Base-by-base conservation (phyloP, 2,329 filamentous ascomycete species). In the Aphanocladium album region DNA sequence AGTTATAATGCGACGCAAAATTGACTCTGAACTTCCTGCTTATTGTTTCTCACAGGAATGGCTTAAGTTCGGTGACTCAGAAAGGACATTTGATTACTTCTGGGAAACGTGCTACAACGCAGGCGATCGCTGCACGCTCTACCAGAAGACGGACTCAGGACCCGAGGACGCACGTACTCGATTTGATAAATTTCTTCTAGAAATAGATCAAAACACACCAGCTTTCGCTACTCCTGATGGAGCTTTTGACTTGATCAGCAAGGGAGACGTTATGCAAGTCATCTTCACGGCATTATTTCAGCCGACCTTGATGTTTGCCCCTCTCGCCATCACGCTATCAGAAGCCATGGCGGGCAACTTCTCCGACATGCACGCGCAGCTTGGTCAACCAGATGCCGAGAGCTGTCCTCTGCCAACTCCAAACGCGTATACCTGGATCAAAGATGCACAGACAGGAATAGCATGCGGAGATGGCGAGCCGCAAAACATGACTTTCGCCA, bases 51-150 rank as follows among this genome's bases (percentile, higher is more conserved):
- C 17, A 23, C 17, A 46, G 21, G 16, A 5, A 7, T 46, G 21
- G 11, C 46, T 49, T n/a, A 12, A 49, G 23, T 23, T 12, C 12
- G 33, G 33, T 12, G 74, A 76, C 57, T 70, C 72, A 0, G 67
- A 74, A 11, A 62, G 67, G 4, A 63, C 71, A 16, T 60, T 72
- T 19, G 64, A 67, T 12, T 63, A 66, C 17, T 69, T 75, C 52
- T 75, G 67, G 60, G 57, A 64, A 19, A 63, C 66, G 1, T 76
- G 74, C 59, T 74, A 71, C 63, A 51, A 66, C 1, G 66, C 61
- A 5, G 63, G 66, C 5, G 27, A n/a, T 14, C 35, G 57, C 0
- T 67, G 65, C 41, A 37, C 60, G 1, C 54, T 67, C 1, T 21
- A 49, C 17, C 45, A 60, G 11, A n/a, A 19, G 5, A 6, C 39